Conservation (phyloP, 2,329 filamentous ascomycete species). For the Colletotrichum melonis region DNA sequence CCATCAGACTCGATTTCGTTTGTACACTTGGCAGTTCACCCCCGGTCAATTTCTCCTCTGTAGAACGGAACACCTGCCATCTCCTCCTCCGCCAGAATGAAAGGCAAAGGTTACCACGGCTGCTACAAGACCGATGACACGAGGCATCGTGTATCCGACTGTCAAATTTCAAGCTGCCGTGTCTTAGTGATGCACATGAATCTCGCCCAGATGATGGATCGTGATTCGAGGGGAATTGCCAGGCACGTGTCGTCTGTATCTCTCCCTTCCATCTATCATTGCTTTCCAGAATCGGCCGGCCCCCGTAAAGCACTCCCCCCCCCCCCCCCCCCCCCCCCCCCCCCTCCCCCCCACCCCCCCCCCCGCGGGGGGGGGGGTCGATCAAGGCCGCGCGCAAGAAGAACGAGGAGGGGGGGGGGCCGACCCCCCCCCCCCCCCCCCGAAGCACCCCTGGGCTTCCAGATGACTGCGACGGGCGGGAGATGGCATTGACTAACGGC, state of each 20-base stretch:
- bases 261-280: constrained; percentile 28
- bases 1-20: not conserved
- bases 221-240: not conserved
- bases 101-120: not conserved
- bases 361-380: too few relatives aligned
- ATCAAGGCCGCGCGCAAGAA: too few relatives aligned
- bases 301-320: not conserved
- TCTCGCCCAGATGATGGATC: constrained; percentile 12
- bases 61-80: constrained; percentile 3
- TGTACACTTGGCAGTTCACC: constrained; percentile 2
- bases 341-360: too few relatives aligned
- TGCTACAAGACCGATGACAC: not conserved
- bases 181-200: constrained; percentile 24
- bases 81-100: not conserved
- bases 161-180: constrained; percentile 12
- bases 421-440: not conserved
- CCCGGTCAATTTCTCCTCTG: not conserved
- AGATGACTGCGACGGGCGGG: constrained; percentile 5
- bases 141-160: not conserved
- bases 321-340: too few relatives aligned
- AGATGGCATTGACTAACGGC: constrained; percentile 17
- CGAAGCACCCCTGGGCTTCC: not conserved
- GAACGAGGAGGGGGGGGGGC: too few relatives aligned
- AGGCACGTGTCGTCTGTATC: not conserved
- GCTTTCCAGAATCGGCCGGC: constrained; percentile 1